phyloP scores from a whole-genome alignment of 1,284 basidiomycete species.

The Leccinum colubrinum region DNA sequence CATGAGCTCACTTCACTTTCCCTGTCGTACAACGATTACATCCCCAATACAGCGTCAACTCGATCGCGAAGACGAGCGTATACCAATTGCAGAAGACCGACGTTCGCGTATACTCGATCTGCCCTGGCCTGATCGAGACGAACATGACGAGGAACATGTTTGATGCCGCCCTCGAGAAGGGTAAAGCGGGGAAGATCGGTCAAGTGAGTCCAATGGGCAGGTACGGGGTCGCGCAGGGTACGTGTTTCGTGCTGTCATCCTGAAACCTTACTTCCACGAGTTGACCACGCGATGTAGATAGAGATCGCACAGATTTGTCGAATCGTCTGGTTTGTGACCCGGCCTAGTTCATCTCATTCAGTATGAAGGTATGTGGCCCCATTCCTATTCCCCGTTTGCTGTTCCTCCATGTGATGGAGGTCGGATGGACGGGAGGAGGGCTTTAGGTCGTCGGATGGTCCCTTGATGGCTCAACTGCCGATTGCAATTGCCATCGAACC shows the following conservation, averaged over 20 bases:
- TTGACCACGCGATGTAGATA: conserved; percentile 30
- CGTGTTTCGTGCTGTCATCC: conserved; percentile 8
- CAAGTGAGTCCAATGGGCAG: conserved; percentile 84
- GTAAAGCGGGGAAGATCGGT: conserved; percentile 75
- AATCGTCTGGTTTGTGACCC: conserved; percentile 18
- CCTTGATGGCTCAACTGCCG: conserved; percentile 72
- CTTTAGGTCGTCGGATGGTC: conserved; percentile 33
- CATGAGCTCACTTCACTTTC: conserved; percentile 47
- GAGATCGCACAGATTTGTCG: conserved; percentile 73
- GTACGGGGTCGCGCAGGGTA: conserved; percentile 78
- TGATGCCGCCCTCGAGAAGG: conserved; percentile 71
- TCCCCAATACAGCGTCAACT: conserved; percentile 63
- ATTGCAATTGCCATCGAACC: conserved; percentile 74
- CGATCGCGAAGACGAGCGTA: conserved; percentile 77
- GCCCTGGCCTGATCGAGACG: conserved; percentile 91
- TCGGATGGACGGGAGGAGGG: too few species aligned
- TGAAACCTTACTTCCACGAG: conserved; percentile 14
- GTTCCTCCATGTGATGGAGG: conserved; percentile 39
- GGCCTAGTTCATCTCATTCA: conserved; percentile 73
- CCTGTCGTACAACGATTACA: conserved; percentile 7
- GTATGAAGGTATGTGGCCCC: conserved; percentile 48
- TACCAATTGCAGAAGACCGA: conserved; percentile 81
- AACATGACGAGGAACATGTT: conserved; percentile 81
- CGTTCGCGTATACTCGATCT: conserved; percentile 90
- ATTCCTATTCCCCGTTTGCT: conserved; percentile 4